Evolutionary conservation across 495 filamentous ascomycete species (phyloP), one percentile per base, ranked within the genome.

Genomic region (Neurospora terricola): DNA sequence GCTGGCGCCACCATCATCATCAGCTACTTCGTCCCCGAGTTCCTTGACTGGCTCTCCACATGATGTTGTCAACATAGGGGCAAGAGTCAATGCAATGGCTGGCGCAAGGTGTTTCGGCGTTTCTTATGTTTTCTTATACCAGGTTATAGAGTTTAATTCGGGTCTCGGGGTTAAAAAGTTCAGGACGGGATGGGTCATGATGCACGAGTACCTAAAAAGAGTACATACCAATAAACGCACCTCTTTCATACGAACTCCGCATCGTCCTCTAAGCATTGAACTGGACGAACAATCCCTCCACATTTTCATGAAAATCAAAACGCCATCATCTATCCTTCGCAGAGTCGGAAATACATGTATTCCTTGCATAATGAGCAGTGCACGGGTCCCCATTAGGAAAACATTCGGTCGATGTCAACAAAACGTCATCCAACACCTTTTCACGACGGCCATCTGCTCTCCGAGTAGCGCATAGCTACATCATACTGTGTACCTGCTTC

Each of bases 1-100:
- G 96, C 96, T 62, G 96, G 96, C 37, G 96, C 96, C 14, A 92
- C 89, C 3, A 97, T 98, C 78, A 87, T 99, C 59, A 84, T 99
- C 74, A 95, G 88, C 80, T 99, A 99, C 80, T 99, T 99, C 78
- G 93, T 91, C 1, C 96, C 96, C 8, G 91, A 97, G 48, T 96
- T 98, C 77, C 82, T 99, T 75, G 93, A 97, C 70, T 97, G 94
- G 94, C 81, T 93, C 69, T 82, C 81, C 38, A 81, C 79, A 59
- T 86, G 69, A 77, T 54, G 70, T 76, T 73, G 27, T 62, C 27
- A 72, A 72, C 74, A 69, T 77, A 69, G 39, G n/a, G 37, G 34
- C 72, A 30, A 21, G 62, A n/a, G 70, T 38, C 23, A 34, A 66
- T 10, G 54, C 54, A 66, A 66, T 14, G 54, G 54, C 54, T 66